Percentiles rank a stretch among this genome's conserved stretches.
Conservation (phyloP, 2,329 filamentous ascomycete species). For the Colletotrichum higginsianum region DNA sequence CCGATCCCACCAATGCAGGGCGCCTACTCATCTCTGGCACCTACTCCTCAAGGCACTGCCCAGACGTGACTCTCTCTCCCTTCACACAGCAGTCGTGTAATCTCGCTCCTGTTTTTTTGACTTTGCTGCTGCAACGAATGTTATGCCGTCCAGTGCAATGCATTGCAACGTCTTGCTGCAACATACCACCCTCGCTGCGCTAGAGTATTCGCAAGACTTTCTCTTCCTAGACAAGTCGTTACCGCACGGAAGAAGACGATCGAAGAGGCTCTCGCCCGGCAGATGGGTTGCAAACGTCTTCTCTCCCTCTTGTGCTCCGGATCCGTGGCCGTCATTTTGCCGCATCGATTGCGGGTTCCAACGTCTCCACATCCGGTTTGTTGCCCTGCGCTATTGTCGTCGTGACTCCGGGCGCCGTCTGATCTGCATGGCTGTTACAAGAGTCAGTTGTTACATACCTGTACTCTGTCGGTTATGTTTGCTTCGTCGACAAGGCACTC, state of each 20-base stretch:
- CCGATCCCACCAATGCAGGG: neutral
- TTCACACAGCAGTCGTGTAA: neutral
- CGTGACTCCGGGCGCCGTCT: neutral
- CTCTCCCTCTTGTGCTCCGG: neutral
- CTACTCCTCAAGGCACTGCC: neutral
- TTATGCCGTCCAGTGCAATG: neutral
- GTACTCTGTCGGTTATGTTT: neutral
- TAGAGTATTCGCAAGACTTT: neutral
- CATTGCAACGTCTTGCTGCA: neutral
- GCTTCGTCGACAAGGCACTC: neutral
- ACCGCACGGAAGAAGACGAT: neutral
- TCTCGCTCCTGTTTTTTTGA: conserved; percentile 3
- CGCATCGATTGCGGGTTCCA: neutral
- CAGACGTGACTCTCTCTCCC: neutral
- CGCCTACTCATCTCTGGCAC: neutral
- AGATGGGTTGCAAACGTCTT: neutral
- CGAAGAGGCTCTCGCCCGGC: neutral
- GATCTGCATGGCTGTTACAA: neutral
- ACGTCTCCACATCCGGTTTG: no score
- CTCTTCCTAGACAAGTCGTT: neutral
- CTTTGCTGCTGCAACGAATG: conserved; percentile 16
- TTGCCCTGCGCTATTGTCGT: neutral
- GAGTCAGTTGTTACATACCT: neutral
- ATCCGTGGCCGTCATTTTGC: neutral
- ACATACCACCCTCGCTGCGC: neutral